phyloP scores from a whole-genome alignment of 2,329 filamentous ascomycete genomes.

The Ophiosphaerella narmari region DNA sequence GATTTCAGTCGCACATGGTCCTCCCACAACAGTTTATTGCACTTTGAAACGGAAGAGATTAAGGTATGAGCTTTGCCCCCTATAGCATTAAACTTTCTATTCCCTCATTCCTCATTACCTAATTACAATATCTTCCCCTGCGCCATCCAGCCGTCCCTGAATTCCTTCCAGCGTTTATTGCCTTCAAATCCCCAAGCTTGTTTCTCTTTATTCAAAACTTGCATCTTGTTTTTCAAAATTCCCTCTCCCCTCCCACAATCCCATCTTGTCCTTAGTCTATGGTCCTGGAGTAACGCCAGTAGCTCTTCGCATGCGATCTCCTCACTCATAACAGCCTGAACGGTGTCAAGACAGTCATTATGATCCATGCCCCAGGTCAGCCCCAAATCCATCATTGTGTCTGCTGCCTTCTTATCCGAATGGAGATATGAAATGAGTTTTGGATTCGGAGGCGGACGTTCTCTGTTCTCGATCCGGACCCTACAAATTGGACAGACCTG shows the following conservation, averaged over 20 bases:
- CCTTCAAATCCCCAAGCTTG: conserved; percentile 22
- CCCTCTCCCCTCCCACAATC: background rate
- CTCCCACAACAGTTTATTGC: background rate
- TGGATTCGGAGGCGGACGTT: background rate
- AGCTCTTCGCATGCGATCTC: conserved; percentile 23
- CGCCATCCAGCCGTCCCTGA: conserved; percentile 20
- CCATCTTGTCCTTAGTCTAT: background rate
- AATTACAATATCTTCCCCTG: no score
- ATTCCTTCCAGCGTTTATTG: conserved; percentile 9
- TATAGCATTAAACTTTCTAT: conserved; percentile 1
- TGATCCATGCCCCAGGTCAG: conserved; percentile 12
- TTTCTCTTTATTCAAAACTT: conserved; percentile 17
- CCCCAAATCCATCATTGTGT: conserved; percentile 7
- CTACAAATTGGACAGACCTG: conserved; percentile 29
- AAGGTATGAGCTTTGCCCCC: no score
- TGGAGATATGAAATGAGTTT: conserved; percentile 9
- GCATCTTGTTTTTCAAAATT: conserved; percentile 6
- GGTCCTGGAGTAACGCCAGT: conserved; percentile 2
- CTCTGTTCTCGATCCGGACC: conserved; percentile 16
- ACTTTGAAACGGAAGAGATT: no score
- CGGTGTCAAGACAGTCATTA: conserved; percentile 12
- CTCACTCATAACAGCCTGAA: conserved; percentile 22
- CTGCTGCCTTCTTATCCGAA: conserved; percentile 5
- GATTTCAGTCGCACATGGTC: background rate
- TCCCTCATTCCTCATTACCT: conserved; percentile 3